These are phyloP conservation scores for Podosphaera leucotricha DNA, from an alignment of 2,329 filamentous ascomycete genomes.

Conservation along the genomic window DNA sequence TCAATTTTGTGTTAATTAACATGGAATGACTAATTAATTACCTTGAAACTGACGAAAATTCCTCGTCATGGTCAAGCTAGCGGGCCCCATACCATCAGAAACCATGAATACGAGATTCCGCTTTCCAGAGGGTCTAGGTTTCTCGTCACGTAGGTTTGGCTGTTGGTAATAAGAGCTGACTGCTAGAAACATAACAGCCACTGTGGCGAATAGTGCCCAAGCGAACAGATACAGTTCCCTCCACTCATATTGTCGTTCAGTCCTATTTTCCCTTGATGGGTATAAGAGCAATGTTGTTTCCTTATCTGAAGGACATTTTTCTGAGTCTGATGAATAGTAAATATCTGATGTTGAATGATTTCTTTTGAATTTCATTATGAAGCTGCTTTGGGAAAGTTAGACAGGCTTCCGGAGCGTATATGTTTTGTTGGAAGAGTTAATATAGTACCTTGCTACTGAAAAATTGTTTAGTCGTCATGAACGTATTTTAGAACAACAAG, in stretches of 20 bases:
- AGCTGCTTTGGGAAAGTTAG: neutral
- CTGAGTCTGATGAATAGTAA: slow-evolving; percentile 29
- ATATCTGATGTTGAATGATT: neutral
- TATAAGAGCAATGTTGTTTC: slow-evolving; percentile 17
- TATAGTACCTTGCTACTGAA: neutral
- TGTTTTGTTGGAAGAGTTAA: neutral
- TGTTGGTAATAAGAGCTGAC: slow-evolving; percentile 53
- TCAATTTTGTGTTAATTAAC: neutral
- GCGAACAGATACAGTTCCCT: slow-evolving; percentile 54
- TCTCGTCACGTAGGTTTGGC: slow-evolving; percentile 9
- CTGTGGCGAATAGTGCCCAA: slow-evolving; percentile 66
- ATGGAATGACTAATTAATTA: neutral
- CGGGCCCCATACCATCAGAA: slow-evolving; percentile 93
- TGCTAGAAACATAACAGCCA: slow-evolving; percentile 53
- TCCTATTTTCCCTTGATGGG: slow-evolving; percentile 10
- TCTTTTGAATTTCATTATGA: neutral
- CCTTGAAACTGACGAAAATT: slow-evolving; percentile 60
- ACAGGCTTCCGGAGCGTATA: neutral
- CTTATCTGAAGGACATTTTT: slow-evolving; percentile 26
- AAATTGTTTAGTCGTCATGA: neutral
- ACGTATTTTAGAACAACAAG: neutral
- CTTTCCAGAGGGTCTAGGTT: slow-evolving; percentile 32
- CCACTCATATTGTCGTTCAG: slow-evolving; percentile 30
- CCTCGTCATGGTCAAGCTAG: slow-evolving; percentile 66
- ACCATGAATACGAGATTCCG: slow-evolving; percentile 98